phyloP scores from a whole-genome alignment of 1,139 yeast genomes.

The Sugiyamaella castrensis region DNA sequence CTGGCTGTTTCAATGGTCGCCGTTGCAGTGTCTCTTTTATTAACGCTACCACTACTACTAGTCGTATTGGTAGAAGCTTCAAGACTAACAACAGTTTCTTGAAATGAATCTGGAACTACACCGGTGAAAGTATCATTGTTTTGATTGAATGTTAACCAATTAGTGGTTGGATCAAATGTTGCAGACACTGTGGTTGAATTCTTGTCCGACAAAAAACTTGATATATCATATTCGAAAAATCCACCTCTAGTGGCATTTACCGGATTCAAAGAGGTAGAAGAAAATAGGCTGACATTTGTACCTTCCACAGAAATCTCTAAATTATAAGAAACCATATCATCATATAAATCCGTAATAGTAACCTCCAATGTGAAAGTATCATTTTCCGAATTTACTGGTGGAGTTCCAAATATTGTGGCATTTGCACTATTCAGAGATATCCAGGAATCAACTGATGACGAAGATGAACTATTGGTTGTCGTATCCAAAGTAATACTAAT shows the following conservation, averaged over 20 bases:
- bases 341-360: conserved; percentile 47
- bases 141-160: conserved; percentile 64
- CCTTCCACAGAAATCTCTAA: conserved; percentile 45
- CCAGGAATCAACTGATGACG: conserved; percentile 54
- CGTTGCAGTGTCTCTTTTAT: conserved; percentile 26
- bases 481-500: conserved; percentile 40
- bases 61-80: conserved; percentile 41
- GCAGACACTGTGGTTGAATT: conserved; percentile 49
- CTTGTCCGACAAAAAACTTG: conserved; percentile 26
- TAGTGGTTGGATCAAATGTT: conserved; percentile 42
- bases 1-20: conserved; percentile 40
- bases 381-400: conserved; percentile 48
- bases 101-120: conserved; percentile 58
- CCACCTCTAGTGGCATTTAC: conserved; percentile 68
- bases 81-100: conserved; percentile 48
- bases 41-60: not conserved
- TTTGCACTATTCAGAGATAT: conserved; percentile 46
- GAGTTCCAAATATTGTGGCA: conserved; percentile 47
- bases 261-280: conserved; percentile 26
- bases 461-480: too few species aligned
- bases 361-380: conserved; percentile 49
- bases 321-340: conserved; percentile 62
- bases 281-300: conserved; percentile 25
- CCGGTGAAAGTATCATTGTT: conserved; percentile 69
- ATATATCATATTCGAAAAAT: conserved; percentile 50